Base-by-base conservation (phyloP, 2,329 filamentous ascomycete genomes). In the Sclerotinia spermophila region DNA sequence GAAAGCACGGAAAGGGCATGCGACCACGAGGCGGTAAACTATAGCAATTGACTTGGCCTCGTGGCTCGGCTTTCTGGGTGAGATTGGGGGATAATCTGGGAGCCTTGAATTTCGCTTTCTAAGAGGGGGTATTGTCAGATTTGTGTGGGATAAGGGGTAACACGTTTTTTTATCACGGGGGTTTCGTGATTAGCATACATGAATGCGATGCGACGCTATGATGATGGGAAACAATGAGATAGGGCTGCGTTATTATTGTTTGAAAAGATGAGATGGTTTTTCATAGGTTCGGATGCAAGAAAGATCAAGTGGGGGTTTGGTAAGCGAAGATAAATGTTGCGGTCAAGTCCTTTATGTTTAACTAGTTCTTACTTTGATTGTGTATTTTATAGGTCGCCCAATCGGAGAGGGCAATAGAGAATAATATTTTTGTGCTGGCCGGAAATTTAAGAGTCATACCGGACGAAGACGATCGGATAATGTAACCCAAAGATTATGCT, bases 381-480 rank as follows among this genome's bases (percentile, higher is more conserved):
- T 21, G 30, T n/a, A 27, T 35, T 27, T n/a, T 6, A 40, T 27
- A 65, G 5, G 27, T 65, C 62, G 35, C 33, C 62, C 33, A 53
- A 1, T 48, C 21, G 21, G 19, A 13, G 11, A 48, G 1, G 7
- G 13, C 42, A 35, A 30, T 53, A 5, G n/a, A 38, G 5, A n/a
- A 65, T 40, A n/a, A 17, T 27, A 11, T 30, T 0, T 65, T 30
- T 17, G 45, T 11, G 5, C 0, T 1, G 45, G 5, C 24, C 21
- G 27, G 33, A 5, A 30, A 27, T 35, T 21, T 65, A 53, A 65
- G 62, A 65, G 45, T 65, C 62, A 65, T 40, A 40, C 62, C 62
- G 45, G 30, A 40, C 11, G 33, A 30, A 65, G n/a, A 24, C 6
- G 10, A 19, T 53, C 61, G 33, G 44, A 10, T 53, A 53, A 53